Percentiles rank a stretch among this genome's conserved stretches.
Evolutionary conservation across 2,329 filamentous ascomycete genomes (phyloP).

Genomic region (Tricladium varicosporioides): DNA sequence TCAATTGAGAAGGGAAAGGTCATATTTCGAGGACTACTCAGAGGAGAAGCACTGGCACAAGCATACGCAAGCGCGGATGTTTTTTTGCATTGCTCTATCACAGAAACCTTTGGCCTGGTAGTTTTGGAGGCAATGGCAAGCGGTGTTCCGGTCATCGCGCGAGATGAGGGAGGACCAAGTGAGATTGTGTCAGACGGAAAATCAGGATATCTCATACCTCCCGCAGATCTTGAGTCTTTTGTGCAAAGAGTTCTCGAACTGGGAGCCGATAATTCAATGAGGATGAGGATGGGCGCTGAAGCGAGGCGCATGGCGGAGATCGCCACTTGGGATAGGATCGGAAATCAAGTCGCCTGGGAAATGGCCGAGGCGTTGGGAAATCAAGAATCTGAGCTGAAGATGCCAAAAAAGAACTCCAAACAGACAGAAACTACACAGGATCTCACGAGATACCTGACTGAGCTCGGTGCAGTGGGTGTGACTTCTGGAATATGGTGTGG

Average conservation of each 20-base stretch:
- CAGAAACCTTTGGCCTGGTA: constrained; percentile 70
- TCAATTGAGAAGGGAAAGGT: constrained; percentile 51
- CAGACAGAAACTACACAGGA: constrained; percentile 23
- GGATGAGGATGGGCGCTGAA: constrained; percentile 44
- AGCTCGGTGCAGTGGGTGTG: constrained; percentile 24
- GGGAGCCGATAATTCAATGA: constrained; percentile 43
- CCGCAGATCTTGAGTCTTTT: constrained; percentile 58
- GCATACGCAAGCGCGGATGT: constrained; percentile 66
- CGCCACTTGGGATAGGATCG: constrained; percentile 70
- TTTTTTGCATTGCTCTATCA: constrained; percentile 69
- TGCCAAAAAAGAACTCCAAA: constrained; percentile 19
- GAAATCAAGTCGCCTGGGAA: constrained; percentile 65
- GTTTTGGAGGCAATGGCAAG: constrained; percentile 71
- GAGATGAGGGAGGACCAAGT: constrained; percentile 67
- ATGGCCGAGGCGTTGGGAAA: constrained; percentile 44
- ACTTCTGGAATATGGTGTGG: constrained; percentile 31
- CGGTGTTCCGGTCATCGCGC: constrained; percentile 65
- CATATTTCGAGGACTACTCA: constrained; percentile 64
- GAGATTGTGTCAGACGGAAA: constrained; percentile 61
- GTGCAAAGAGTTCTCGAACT: constrained; percentile 52
- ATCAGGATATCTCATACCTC: constrained; percentile 60
- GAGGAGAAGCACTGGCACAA: constrained; percentile 59
- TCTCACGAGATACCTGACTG: constrained; percentile 13
- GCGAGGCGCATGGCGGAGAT: constrained; percentile 57
- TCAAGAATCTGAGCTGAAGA: neutral